A percentile compares a stretch with the other conserved stretches of the same genome.
Evolutionary conservation across 345 rosid species (phyloP).

Genomic region (Eucalyptus caleyi): DNA sequence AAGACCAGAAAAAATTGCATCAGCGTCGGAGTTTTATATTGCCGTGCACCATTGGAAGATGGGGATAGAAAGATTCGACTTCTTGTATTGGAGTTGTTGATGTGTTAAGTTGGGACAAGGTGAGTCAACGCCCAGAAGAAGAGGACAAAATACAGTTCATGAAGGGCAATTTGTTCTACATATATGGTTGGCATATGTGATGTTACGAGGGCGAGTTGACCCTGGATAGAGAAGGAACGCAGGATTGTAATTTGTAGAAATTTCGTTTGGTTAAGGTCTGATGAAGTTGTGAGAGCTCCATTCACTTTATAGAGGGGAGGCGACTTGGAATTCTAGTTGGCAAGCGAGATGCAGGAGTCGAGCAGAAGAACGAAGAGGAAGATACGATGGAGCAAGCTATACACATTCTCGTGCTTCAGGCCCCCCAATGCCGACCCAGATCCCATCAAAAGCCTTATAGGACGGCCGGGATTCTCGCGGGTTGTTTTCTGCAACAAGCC

Average conservation of each 20-base stretch:
- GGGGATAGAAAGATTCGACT: background rate
- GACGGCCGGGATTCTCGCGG: conserved; percentile 30
- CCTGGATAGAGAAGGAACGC: background rate
- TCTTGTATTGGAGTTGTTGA: background rate
- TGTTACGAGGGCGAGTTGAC: background rate
- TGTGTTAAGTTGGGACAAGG: background rate
- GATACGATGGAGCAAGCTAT: conserved; percentile 35
- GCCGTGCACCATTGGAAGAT: background rate
- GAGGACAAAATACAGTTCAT: background rate
- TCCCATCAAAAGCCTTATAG: conserved; percentile 7
- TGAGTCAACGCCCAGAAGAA: background rate
- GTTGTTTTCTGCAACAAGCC: conserved; percentile 54
- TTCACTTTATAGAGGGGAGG: background rate
- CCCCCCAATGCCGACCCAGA: background rate
- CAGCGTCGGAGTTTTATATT: background rate
- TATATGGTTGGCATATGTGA: background rate
- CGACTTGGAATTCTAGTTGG: background rate
- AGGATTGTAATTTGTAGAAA: background rate
- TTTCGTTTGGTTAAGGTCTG: background rate
- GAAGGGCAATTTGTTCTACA: background rate
- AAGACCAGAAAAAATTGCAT: background rate
- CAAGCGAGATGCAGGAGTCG: background rate
- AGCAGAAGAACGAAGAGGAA: conserved; percentile 11
- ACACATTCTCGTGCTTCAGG: conserved; percentile 28
- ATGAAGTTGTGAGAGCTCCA: background rate